phyloP scores from a whole-genome alignment of 2,329 filamentous ascomycete species.

The Talaromyces sp. region DNA sequence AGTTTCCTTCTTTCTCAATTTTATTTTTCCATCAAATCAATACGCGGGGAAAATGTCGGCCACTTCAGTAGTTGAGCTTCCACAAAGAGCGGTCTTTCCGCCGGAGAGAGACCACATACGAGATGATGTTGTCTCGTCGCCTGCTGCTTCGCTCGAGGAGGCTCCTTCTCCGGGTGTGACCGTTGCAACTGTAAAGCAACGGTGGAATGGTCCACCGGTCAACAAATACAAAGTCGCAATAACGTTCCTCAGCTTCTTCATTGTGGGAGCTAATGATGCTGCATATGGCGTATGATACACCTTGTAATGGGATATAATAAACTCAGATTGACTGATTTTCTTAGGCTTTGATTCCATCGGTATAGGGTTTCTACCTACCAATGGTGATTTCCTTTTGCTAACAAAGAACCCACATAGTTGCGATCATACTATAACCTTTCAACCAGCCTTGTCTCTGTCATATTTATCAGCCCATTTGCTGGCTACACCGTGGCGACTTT shows the following conservation, averaged over 20 bases:
- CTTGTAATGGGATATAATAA: background rate
- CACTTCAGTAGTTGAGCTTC: background rate
- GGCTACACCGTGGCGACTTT: slow-evolving; percentile 45
- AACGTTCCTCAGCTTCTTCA: slow-evolving; percentile 51
- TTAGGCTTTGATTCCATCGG: slow-evolving; percentile 45
- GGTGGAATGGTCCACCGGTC: slow-evolving; percentile 15
- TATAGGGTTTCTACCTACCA: slow-evolving; percentile 19
- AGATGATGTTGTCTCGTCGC: background rate
- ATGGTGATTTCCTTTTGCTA: background rate
- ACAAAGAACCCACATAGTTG: background rate
- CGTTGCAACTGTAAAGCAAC: slow-evolving; percentile 10
- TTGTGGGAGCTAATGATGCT: slow-evolving; percentile 52
- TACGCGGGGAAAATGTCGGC: background rate
- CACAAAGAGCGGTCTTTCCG: background rate
- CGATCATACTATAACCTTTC: background rate
- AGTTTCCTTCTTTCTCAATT: background rate
- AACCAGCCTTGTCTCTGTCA: slow-evolving; percentile 23
- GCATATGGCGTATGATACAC: slow-evolving; percentile 44
- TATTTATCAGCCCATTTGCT: slow-evolving; percentile 45
- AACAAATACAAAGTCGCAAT: slow-evolving; percentile 15
- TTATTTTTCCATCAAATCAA: background rate
- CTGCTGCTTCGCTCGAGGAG: background rate
- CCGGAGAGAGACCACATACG: background rate
- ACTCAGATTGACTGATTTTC: slow-evolving; percentile 1
- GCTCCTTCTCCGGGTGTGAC: background rate